A percentile compares a stretch with the other conserved stretches of the same genome.
Evolutionary conservation across 2,329 filamentous ascomycete genomes (phyloP).

Genomic region (Colletotrichum lupini): DNA sequence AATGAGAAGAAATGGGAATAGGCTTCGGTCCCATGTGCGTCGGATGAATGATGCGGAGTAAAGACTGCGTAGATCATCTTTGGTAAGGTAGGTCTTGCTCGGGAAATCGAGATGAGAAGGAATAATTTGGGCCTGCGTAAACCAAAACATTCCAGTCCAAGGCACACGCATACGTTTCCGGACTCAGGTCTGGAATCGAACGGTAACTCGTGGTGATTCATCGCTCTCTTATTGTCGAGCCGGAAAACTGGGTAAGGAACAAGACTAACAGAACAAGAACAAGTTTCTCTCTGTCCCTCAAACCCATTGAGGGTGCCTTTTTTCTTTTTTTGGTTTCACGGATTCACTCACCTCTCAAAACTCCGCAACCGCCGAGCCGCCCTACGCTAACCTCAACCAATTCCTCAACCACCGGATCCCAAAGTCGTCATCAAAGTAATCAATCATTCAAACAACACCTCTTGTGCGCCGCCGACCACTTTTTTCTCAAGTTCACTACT

Average conservation of each 20-base stretch:
- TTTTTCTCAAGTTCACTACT: neutral
- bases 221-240: neutral
- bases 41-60: neutral
- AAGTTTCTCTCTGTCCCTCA: neutral
- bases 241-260: neutral
- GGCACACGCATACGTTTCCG: neutral
- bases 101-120: neutral
- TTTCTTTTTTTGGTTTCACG: neutral
- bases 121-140: neutral
- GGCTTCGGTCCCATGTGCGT: neutral
- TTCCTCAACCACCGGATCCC: neutral
- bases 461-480: slow-evolving; percentile 9
- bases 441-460: slow-evolving; percentile 15
- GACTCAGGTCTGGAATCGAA: neutral
- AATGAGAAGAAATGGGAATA: neutral
- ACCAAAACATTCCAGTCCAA: neutral
- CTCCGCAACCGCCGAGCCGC: neutral
- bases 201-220: neutral
- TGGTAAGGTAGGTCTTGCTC: neutral
- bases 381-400: neutral
- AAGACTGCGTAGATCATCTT: neutral
- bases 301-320: neutral
- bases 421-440: neutral
- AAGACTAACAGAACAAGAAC: slow-evolving; percentile 3
- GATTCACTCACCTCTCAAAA: neutral